Evolutionary conservation across 1,284 basidiomycete species (phyloP).

Genomic region (Apiotrichum domesticum): DNA sequence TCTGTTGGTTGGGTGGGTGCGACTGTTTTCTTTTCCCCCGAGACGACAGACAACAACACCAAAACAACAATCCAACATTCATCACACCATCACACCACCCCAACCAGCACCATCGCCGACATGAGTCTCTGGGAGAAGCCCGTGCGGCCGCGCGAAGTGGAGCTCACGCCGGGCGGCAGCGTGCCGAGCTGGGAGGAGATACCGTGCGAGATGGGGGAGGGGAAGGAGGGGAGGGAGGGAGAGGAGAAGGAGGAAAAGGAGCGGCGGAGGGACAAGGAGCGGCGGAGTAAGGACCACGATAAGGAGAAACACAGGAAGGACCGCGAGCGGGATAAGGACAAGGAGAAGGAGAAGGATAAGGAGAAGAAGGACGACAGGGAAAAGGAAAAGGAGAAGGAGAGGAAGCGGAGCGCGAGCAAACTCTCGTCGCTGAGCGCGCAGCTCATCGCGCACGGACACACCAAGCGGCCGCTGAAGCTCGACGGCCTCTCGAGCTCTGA

Average conservation of each 20-base stretch:
- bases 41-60: background rate
- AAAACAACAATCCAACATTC: background rate
- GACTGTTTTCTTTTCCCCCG: no score
- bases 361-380: background rate
- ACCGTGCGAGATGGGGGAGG: no score
- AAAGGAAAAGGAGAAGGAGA: background rate
- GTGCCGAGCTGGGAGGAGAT: no score
- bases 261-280: no score
- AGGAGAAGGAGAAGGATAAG: background rate
- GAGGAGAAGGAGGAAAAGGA: no score
- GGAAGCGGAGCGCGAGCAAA: background rate
- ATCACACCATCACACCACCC: background rate
- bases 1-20: no score
- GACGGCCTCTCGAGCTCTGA: conserved; percentile 58
- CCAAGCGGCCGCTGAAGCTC: conserved; percentile 53
- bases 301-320: background rate
- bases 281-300: background rate
- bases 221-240: no score
- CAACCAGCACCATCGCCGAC: background rate
- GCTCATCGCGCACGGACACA: conserved; percentile 71
- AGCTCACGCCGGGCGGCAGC: no score
- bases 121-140: background rate
- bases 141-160: background rate
- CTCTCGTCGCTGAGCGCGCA: conserved; percentile 64
- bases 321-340: background rate